Evolutionary conservation across 352 stramenopile genomes (phyloP).

Genomic region (Phytophthora kernoviae): DNA sequence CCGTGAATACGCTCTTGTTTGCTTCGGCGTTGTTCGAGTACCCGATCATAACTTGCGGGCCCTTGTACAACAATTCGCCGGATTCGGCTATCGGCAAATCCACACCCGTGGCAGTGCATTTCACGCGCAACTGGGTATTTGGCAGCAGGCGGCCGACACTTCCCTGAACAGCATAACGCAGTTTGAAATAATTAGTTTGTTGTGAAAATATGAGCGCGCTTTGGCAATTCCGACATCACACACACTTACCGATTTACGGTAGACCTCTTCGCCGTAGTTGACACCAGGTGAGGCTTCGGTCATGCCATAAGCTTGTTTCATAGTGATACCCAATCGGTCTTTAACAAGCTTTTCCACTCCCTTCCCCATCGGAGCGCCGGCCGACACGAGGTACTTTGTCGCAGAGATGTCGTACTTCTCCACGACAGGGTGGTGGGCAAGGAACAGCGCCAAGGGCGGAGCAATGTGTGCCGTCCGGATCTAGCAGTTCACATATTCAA

Average conservation of each 20-base stretch:
- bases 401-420: constrained; percentile 92
- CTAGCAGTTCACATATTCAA: constrained; percentile 12
- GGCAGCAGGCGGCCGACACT: constrained; percentile 62
- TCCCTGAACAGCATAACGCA: constrained; percentile 21
- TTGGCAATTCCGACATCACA: neutral
- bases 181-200: too few relatives aligned
- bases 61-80: constrained; percentile 90
- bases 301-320: constrained; percentile 71
- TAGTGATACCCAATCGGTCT: constrained; percentile 57
- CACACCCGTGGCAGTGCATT: constrained; percentile 48
- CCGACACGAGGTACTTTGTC: constrained; percentile 77
- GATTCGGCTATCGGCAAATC: constrained; percentile 40
- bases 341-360: constrained; percentile 80
- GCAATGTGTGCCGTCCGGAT: constrained; percentile 73
- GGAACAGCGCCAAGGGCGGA: constrained; percentile 82
- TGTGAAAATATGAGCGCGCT: too few relatives aligned
- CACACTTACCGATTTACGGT: constrained; percentile 33
- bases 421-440: constrained; percentile 90
- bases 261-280: constrained; percentile 36
- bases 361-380: constrained; percentile 86
- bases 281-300: constrained; percentile 54
- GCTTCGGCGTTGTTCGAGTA: constrained; percentile 91
- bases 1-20: constrained; percentile 77
- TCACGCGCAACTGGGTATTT: constrained; percentile 64
- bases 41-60: constrained; percentile 93